Base-by-base conservation (phyloP, 1,284 basidiomycete species). In the Leccinum subspadiceum region DNA sequence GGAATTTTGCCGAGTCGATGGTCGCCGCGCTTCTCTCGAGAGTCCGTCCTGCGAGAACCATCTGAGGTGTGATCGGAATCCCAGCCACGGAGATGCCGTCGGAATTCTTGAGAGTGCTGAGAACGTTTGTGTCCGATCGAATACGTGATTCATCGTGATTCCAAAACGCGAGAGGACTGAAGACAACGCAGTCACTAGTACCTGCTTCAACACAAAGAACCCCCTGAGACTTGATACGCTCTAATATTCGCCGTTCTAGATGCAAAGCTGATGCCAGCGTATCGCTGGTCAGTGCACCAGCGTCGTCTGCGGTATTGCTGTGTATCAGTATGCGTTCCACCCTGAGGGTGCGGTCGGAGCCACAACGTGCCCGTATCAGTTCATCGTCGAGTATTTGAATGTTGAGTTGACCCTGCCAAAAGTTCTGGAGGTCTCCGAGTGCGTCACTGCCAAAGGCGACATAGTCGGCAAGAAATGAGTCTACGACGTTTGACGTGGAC, bases 111-210 rank as follows among this genome's bases (percentile, higher is more conserved):
- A 91, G 75, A 5, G 88, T 84, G 57, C 82, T 77, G 53, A 84
- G 70, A 51, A 92, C 78, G 65, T 86, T 81, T 20, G 68, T 54
- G 69, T 92, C 89, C 1, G 78, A 75, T 54, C 70, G 70, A 33
- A 93, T 70, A 15, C 75, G 69, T 15, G 77, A 75, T 68, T 81
- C 77, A 67, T 90, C 81, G 67, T 89, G 78, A 49, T 79, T 69
- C 92, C 92, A 93, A 70, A 90, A 92, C 9, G 81, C 80, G 24
- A 89, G 76, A 2, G 92, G 92, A 48, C 86, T 90, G 63, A 92
- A 75, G 44, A 85, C 82, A 57, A 92, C 78, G 72, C 91, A 93
- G 56, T 77, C 74, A 15, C 80, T 81, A 44, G 63, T 52, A 46
- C 57, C 57, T 31, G 57, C 60, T 62, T 78, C 79, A 17, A 90